Evolutionary conservation across 257 asterid species (phyloP).

Genomic region (Lantana camara): DNA sequence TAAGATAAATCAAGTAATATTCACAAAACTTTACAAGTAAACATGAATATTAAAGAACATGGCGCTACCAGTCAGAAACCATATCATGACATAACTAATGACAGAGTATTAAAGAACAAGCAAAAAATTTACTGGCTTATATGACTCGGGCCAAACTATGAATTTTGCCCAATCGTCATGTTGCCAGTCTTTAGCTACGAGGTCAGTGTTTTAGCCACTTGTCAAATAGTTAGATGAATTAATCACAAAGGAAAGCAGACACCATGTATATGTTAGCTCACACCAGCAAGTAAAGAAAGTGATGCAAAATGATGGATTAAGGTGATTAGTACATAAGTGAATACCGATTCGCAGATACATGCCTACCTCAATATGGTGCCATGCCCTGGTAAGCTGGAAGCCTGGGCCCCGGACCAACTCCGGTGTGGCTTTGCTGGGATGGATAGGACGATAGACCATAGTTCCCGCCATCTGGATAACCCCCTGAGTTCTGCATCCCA

Average conservation of each 20-base stretch:
- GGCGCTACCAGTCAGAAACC: background rate
- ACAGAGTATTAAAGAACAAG: conserved; percentile 2
- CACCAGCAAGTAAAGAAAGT: background rate
- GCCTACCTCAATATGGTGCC: conserved; percentile 90
- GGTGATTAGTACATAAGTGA: background rate
- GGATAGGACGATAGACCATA: conserved; percentile 60
- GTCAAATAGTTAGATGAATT: background rate
- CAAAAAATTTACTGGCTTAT: background rate
- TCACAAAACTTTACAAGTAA: background rate
- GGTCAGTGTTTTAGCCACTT: background rate
- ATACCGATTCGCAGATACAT: background rate
- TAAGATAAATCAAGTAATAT: background rate
- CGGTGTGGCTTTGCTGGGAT: conserved; percentile 60
- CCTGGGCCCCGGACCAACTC: conserved; percentile 70
- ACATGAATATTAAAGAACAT: background rate
- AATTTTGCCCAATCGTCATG: background rate
- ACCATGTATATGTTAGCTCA: background rate
- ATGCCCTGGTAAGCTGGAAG: conserved; percentile 84
- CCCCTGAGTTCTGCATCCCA: conserved; percentile 74
- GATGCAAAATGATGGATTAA: background rate
- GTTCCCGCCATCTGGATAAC: conserved; percentile 70
- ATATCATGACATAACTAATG: background rate
- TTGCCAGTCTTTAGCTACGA: background rate
- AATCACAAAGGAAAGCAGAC: background rate
- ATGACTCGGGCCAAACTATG: background rate